phyloP scores from a whole-genome alignment of 805 yeast genomes.

The Metschnikowia kunwiensis region DNA sequence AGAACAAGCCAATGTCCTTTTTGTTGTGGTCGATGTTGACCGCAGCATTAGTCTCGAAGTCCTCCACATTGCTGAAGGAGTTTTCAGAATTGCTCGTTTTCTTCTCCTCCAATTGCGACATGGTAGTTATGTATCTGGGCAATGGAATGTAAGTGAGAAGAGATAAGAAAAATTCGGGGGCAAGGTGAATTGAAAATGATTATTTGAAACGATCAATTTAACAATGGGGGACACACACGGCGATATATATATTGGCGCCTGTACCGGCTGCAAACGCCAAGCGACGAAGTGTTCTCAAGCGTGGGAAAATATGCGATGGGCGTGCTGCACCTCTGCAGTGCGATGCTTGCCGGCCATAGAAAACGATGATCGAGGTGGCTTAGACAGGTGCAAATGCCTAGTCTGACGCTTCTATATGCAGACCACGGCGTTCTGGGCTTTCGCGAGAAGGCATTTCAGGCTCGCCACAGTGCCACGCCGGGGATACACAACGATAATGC shows the following conservation, averaged over 20 bases:
- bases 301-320: slow-evolving; percentile 2
- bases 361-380: too few species aligned
- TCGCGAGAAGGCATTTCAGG: slow-evolving; percentile 4
- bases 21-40: slow-evolving; percentile 42
- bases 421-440: slow-evolving; percentile 11
- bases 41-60: slow-evolving; percentile 20
- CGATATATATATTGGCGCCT: slow-evolving; percentile 3
- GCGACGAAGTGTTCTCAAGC: slow-evolving; percentile 1
- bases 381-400: too few species aligned
- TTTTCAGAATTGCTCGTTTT: slow-evolving; percentile 10
- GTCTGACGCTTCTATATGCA: neutral
- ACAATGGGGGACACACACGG: neutral
- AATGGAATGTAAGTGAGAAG: neutral
- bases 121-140: neutral
- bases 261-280: slow-evolving; percentile 10
- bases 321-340: too few species aligned
- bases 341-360: too few species aligned
- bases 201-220: too few species aligned
- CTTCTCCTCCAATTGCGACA: slow-evolving; percentile 16
- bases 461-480: neutral
- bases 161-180: too few species aligned
- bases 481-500: slow-evolving; percentile 4
- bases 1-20: slow-evolving; percentile 44
- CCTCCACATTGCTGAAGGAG: slow-evolving; percentile 10
- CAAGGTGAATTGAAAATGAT: too few species aligned